Evolutionary conservation across 2,329 filamentous ascomycete genomes (phyloP).

Genomic region (Alternaria tenuissima): DNA sequence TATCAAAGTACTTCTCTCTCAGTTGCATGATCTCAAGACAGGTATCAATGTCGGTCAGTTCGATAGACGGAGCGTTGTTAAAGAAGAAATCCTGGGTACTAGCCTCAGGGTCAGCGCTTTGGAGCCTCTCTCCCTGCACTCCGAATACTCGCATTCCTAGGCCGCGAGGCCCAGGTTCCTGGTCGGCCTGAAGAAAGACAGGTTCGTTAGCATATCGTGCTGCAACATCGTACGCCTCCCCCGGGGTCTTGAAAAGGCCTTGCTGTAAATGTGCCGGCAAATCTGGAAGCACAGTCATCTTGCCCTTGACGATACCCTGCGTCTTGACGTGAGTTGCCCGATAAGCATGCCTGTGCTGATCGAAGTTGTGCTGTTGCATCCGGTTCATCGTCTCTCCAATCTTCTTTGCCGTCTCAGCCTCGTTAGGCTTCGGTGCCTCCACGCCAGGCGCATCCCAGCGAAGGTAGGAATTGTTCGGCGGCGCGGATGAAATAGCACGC

Average conservation of each 20-base stretch:
- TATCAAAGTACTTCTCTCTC: conserved; percentile 39
- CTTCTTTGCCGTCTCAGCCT: conserved; percentile 46
- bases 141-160: conserved; percentile 47
- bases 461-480: conserved; percentile 33
- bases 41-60: conserved; percentile 43
- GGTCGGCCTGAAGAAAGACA: conserved; percentile 49
- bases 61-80: conserved; percentile 46
- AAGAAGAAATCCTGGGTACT: conserved; percentile 43
- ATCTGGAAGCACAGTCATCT: conserved; percentile 16
- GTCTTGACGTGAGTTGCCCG: conserved; percentile 47
- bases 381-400: conserved; percentile 50
- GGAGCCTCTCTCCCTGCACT: conserved; percentile 40
- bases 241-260: conserved; percentile 47
- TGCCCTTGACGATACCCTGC: conserved; percentile 35
- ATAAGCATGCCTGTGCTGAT: conserved; percentile 49
- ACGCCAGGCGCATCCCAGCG: conserved; percentile 47
- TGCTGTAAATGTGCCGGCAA: conserved; percentile 47
- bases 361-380: conserved; percentile 54
- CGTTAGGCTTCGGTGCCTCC: conserved; percentile 40
- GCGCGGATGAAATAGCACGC: conserved; percentile 27
- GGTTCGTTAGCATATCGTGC: conserved; percentile 50
- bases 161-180: conserved; percentile 29
- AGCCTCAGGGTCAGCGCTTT: conserved; percentile 17
- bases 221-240: conserved; percentile 45
- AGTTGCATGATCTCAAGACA: conserved; percentile 44